Evolutionary conservation across 2,329 filamentous ascomycete species (phyloP), one percentile per base, ranked within the genome.

Genomic region (Ophiostoma perfectum): DNA sequence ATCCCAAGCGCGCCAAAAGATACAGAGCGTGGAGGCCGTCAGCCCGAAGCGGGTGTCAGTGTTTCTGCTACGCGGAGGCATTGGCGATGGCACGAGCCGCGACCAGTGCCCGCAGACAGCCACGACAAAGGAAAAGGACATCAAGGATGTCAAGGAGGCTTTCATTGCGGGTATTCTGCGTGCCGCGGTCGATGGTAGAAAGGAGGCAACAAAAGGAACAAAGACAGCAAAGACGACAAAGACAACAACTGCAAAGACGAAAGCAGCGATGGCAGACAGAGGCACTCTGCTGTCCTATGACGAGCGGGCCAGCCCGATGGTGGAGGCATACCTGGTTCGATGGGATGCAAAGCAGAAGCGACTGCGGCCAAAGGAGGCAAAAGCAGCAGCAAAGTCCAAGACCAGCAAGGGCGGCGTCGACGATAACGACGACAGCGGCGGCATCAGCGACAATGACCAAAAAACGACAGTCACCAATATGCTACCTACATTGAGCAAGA

Each of bases 31-130:
- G 0, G 73, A 81, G 11, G 80, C 84, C 6, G 78, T 90, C 62
- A 77, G 79, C 64, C 87, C 88, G 1, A 68, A 58, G 38, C 68
- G 69, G 0, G 86, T 90, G 2, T 81, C 81, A 2, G 77, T 79
- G 12, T 90, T 85, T 72, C 87, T 86, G 64, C 78, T 76, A 64
- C 77, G 74, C 72, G 70, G 69, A 8, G 70, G 69, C 14, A 39
- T 70, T 38, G 62, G 66, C 45, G 42, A 58, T 8, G 41, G 47
- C 11, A 18, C 65, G 60, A 11, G 9, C 14, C 36, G 64, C 3
- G 38, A 41, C 16, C 47, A 63, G 14, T n/a, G 44, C 12, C 66
- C 9, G 18, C 36, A 18, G 64, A 63, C 39, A 8, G 14, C 8
- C n/a, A 18, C 12, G 38, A 69, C 60, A 49, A 73, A 70, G 58